Evolutionary conservation across 1,139 yeast genomes (phyloP).

Genomic region (Meyerozyma smithsonii): DNA sequence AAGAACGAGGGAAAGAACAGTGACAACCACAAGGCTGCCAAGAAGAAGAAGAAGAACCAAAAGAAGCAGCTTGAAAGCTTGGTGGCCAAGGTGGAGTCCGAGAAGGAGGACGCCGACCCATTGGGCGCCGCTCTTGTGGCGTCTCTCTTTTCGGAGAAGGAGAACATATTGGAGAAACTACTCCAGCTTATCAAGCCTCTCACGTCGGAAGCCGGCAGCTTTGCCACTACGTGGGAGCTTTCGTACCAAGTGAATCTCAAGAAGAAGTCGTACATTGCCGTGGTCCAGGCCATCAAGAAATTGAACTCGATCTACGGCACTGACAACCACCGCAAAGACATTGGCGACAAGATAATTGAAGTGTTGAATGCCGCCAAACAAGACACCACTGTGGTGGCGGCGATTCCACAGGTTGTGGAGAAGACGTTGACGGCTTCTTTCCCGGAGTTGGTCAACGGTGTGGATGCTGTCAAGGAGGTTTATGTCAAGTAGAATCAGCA

Average conservation of each 20-base stretch:
- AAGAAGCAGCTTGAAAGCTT: slow-evolving; percentile 20
- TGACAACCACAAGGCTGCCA: slow-evolving; percentile 31
- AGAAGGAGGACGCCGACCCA: slow-evolving; percentile 45
- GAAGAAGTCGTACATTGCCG: slow-evolving; percentile 44
- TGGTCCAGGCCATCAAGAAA: slow-evolving; percentile 39
- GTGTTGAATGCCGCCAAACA: slow-evolving; percentile 20
- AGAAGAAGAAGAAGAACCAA: slow-evolving; percentile 24
- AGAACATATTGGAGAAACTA: slow-evolving; percentile 28
- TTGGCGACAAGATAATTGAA: slow-evolving; percentile 23
- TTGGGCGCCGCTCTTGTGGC: slow-evolving; percentile 38
- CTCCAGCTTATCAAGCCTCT: slow-evolving; percentile 28
- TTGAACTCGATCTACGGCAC: slow-evolving; percentile 28
- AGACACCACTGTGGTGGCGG: slow-evolving; percentile 32
- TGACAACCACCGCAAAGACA: slow-evolving; percentile 14
- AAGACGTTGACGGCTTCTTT: slow-evolving; percentile 36
- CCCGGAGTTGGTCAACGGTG: slow-evolving; percentile 21
- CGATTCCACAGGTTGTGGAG: slow-evolving; percentile 43
- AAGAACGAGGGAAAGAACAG: background rate
- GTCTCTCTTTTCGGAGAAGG: slow-evolving; percentile 22
- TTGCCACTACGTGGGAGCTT: slow-evolving; percentile 32
- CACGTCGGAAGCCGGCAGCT: slow-evolving; percentile 30
- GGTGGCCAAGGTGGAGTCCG: slow-evolving; percentile 38
- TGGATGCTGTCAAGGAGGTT: slow-evolving; percentile 9
- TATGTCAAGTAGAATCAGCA: slow-evolving; percentile 11
- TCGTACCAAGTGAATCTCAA: slow-evolving; percentile 35